Evolutionary conservation across 2,329 filamentous ascomycete genomes (phyloP), one percentile per base, ranked within the genome.

Genomic region (Dichotomopilus funicola): DNA sequence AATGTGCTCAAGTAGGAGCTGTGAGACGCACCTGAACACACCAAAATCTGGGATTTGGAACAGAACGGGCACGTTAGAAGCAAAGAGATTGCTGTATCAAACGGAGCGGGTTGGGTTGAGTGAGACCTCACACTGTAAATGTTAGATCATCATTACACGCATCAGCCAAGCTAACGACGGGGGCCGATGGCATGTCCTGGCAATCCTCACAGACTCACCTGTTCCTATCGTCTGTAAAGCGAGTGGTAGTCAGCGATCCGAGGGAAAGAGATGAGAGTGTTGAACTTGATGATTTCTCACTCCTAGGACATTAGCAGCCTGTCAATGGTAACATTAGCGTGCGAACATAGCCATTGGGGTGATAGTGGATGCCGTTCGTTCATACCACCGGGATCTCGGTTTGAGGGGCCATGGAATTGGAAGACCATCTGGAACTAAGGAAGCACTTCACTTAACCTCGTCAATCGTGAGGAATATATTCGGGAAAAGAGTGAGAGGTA

Each of bases 231-330:
- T 68, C 66, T 68, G 42, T 5, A 2, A n/a, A 31, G 34, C 19
- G 9, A 42, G 33, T 1, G 7, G 7, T 35, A 13, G 40, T 51
- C 9, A 51, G 49, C 7, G 38, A 5, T 19, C 31, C 5, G 8
- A 11, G 31, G 13, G 35, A 6, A 7, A 11, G n/a, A 4, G 3
- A 7, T 7, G 12, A n/a, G 7, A 13, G n/a, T 5, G 43, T 12
- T 11, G 10, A 11, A 31, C 11, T 5, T n/a, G 2, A 9, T 47
- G 6, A 1, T 7, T 1, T 70, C 71, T 65, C 65, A 73, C 71
- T 51, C 72, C 72, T 5, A 74, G 59, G 2, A 74, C 69, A 58
- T 68, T 73, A 48, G 72, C 71, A 0, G 71, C 70, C 67, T 69
- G 35, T 43, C 33, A 9, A 9, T 9, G 8, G 19, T 40, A 10